These are phyloP conservation scores for Chlorella sp. DNA, from an alignment of 139 green algal species.

Conservation along the genomic window DNA sequence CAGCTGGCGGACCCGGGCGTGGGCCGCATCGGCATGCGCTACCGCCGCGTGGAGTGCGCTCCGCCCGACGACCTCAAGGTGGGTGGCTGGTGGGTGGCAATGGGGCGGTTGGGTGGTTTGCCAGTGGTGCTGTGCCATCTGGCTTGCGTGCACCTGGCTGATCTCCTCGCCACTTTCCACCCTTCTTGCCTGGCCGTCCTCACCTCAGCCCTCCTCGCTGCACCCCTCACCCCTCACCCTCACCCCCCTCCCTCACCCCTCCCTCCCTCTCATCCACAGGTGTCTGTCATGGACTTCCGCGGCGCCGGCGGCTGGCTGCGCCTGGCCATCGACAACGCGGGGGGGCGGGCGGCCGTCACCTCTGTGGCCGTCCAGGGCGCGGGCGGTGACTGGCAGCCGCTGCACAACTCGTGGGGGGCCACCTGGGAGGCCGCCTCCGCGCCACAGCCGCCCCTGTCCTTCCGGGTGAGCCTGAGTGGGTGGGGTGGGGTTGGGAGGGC, in stretches of 20 bases:
- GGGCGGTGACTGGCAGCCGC: conserved; percentile 34
- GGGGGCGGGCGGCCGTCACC: conserved; percentile 39
- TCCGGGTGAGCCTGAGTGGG: conserved; percentile 6
- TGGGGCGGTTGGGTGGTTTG: neutral
- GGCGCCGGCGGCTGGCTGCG: conserved; percentile 50
- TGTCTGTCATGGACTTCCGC: conserved; percentile 44
- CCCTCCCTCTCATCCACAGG: neutral
- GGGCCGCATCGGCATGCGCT: conserved; percentile 33
- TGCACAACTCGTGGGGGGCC: conserved; percentile 55
- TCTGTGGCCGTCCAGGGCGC: conserved; percentile 41
- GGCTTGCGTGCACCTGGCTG: too few species aligned
- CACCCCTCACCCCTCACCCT: neutral
- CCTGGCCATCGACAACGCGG: conserved; percentile 34
- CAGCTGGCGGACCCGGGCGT: conserved; percentile 37
- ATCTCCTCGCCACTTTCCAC: too few species aligned
- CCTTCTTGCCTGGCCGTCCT: too few species aligned
- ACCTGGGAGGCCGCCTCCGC: conserved; percentile 47
- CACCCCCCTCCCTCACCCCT: neutral
- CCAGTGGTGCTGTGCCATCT: too few species aligned
- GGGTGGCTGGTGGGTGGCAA: neutral
- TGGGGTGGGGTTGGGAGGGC: neutral
- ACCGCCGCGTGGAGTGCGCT: conserved; percentile 51
- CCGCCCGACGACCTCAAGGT: conserved; percentile 39
- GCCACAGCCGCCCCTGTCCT: conserved; percentile 36
- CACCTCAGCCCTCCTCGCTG: too few species aligned